Percentiles rank a stretch among this genome's conserved stretches.
phyloP scores from a whole-genome alignment of 2,329 filamentous ascomycete genomes.

The Furcasterigmium sp. region DNA sequence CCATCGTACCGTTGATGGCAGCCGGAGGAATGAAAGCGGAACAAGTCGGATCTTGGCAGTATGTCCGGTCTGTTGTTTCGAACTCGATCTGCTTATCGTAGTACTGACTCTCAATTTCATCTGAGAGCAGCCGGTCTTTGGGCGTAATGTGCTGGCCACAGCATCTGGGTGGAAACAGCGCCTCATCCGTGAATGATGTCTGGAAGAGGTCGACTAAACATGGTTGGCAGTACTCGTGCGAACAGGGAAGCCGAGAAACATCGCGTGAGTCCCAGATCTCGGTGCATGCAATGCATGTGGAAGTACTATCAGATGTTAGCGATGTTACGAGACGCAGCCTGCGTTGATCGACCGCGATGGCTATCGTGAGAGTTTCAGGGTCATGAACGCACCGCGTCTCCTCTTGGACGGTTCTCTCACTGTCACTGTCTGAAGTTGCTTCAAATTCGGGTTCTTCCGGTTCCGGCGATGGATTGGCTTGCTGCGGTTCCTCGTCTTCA shows the following conservation, averaged over 20 bases:
- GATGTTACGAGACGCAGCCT: too few species aligned
- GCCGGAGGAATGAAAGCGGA: constrained; percentile 37
- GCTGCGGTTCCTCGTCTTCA: too few species aligned
- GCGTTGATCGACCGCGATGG: too few species aligned
- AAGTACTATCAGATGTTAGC: too few species aligned
- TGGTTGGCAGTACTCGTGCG: constrained; percentile 44
- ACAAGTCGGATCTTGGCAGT: constrained; percentile 41
- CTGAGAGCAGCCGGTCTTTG: constrained; percentile 28
- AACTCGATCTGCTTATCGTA: constrained; percentile 42
- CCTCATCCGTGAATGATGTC: constrained; percentile 38
- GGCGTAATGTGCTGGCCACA: constrained; percentile 37
- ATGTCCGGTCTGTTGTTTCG: constrained; percentile 39
- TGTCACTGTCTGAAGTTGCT: too few species aligned
- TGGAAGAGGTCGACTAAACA: constrained; percentile 43
- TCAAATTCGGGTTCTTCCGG: too few species aligned
- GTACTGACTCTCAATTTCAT: constrained; percentile 27
- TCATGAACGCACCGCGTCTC: too few species aligned
- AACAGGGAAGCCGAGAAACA: constrained; percentile 22
- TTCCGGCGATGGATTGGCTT: too few species aligned
- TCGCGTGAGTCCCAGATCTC: too few species aligned
- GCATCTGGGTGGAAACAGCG: constrained; percentile 50
- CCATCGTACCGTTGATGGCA: constrained; percentile 25
- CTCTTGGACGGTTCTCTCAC: too few species aligned
- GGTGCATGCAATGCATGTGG: too few species aligned
- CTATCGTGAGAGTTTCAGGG: too few species aligned